Percentiles rank a stretch among this genome's conserved stretches.
phyloP scores from a whole-genome alignment of 2,329 filamentous ascomycete species.

The Aciculosporium take region DNA sequence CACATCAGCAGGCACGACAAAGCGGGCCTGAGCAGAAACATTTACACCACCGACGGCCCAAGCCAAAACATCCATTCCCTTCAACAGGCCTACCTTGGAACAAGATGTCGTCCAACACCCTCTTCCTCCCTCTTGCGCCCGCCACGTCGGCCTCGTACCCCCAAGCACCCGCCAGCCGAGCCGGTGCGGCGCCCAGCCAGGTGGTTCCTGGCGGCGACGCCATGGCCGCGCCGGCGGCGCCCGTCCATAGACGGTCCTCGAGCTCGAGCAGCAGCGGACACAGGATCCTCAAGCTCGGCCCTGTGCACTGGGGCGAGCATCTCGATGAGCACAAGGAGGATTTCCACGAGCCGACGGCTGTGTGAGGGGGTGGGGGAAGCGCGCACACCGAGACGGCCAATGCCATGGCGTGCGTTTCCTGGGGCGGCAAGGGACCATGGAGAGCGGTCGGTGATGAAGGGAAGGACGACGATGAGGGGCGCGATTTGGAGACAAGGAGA shows the following conservation, averaged over 20 bases:
- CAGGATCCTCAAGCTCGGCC: constrained; percentile 48
- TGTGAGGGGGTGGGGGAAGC: too few species aligned
- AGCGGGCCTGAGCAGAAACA: too few species aligned
- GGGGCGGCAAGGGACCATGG: too few species aligned
- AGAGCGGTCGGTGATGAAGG: too few species aligned
- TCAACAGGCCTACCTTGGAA: too few species aligned
- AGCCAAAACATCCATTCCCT: too few species aligned
- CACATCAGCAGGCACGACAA: too few species aligned
- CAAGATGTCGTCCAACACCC: constrained; percentile 8
- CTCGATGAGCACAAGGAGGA: constrained; percentile 41
- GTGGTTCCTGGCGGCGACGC: constrained; percentile 11
- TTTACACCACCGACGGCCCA: too few species aligned
- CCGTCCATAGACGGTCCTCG: constrained; percentile 34
- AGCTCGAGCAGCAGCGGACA: constrained; percentile 28
- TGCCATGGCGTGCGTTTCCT: too few species aligned
- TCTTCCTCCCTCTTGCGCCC: constrained; percentile 45
- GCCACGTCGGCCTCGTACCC: constrained; percentile 43
- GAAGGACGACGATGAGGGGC: too few species aligned
- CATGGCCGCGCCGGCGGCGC: constrained; percentile 9
- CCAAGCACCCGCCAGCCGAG: constrained; percentile 21
- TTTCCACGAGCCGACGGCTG: constrained; percentile 31
- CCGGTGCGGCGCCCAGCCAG: constrained; percentile 4
- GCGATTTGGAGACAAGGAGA: too few species aligned
- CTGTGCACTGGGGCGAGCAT: constrained; percentile 50
- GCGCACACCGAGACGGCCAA: constrained; percentile 18